A percentile compares a stretch with the other conserved stretches of the same genome.
phyloP scores from a whole-genome alignment of 345 rosid genomes.

The Brassica cretica region DNA sequence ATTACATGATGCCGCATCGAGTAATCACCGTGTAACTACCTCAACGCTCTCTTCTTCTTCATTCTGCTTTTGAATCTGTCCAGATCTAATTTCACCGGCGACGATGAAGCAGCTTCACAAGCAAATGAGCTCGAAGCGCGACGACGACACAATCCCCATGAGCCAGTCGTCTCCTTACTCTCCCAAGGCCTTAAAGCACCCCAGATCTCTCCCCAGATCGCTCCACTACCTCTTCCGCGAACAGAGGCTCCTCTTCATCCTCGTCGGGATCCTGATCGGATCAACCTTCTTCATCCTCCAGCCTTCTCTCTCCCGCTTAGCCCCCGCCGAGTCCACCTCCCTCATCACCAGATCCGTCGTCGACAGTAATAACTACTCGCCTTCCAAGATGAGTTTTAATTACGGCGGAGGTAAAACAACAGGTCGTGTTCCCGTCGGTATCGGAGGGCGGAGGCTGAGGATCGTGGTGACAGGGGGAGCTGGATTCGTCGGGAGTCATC shows the following conservation, averaged over 20 bases:
- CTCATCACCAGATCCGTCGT: constrained; percentile 41
- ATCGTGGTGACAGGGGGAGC: constrained; percentile 97
- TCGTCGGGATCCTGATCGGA: constrained; percentile 89
- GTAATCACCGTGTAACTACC: constrained; percentile 28
- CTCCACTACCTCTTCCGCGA: constrained; percentile 80
- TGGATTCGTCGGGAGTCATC: constrained; percentile 37
- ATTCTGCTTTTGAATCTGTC: not conserved
- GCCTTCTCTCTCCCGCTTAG: constrained; percentile 76
- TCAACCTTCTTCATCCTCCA: constrained; percentile 92
- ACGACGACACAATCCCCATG: constrained; percentile 60
- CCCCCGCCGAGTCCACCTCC: constrained; percentile 51
- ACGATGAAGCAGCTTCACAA: constrained; percentile 87
- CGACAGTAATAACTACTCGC: constrained; percentile 6
- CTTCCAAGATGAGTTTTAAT: constrained; percentile 26
- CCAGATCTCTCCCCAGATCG: constrained; percentile 89
- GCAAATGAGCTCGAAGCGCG: constrained; percentile 68
- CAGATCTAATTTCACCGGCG: constrained; percentile 32
- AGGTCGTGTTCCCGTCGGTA: constrained; percentile 73
- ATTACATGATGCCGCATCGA: not conserved
- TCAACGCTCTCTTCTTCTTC: constrained; percentile 11
- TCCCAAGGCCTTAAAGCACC: constrained; percentile 68
- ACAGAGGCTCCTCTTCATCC: constrained; percentile 86
- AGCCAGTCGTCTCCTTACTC: constrained; percentile 58
- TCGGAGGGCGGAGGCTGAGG: constrained; percentile 65
- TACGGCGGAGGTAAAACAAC: constrained; percentile 28